Conservation (phyloP, 192 early-diverging fungal genomes). For the Entrophospora sp. region DNA sequence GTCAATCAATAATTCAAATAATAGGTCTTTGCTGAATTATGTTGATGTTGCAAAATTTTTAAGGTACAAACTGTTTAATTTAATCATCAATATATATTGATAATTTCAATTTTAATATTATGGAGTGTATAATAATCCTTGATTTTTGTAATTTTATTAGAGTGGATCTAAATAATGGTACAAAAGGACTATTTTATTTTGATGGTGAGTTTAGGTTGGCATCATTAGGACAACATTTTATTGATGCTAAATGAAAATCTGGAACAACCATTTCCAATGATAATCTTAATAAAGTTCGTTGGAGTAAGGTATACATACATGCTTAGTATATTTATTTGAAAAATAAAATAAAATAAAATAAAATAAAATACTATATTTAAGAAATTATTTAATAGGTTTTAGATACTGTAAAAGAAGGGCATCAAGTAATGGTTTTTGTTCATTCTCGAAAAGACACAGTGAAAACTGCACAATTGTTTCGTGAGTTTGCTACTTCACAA, state of each 20-base stretch:
- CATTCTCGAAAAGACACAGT: constrained; percentile 97
- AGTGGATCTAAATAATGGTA: constrained; percentile 4
- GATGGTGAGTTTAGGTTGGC: constrained; percentile 91
- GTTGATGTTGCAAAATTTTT: constrained; percentile 91
- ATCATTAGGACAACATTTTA: constrained; percentile 92
- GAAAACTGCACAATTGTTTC: constrained; percentile 78
- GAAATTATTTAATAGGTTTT: constrained; percentile 31
- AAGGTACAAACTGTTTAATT: too few relatives aligned
- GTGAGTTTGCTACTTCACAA: constrained; percentile 61
- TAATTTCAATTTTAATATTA: too few relatives aligned
- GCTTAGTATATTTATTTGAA: constrained; percentile 18
- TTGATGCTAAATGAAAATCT: constrained; percentile 84
- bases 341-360: too few relatives aligned
- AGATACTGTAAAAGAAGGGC: constrained; percentile 65
- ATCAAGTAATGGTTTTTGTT: constrained; percentile 99
- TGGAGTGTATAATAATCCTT: too few relatives aligned
- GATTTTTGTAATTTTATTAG: background rate
- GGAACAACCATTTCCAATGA: constrained; percentile 52
- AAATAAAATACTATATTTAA: background rate
- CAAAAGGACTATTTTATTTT: constrained; percentile 88
- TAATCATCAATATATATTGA: too few relatives aligned
- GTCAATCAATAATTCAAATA: constrained; percentile 92
- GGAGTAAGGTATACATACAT: constrained; percentile 54
- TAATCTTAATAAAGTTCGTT: constrained; percentile 78
- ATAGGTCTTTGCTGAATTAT: constrained; percentile 97